These are phyloP conservation scores for Hansfordia pulvinata DNA, from an alignment of 2,329 filamentous ascomycete species.

Conservation along the genomic window DNA sequence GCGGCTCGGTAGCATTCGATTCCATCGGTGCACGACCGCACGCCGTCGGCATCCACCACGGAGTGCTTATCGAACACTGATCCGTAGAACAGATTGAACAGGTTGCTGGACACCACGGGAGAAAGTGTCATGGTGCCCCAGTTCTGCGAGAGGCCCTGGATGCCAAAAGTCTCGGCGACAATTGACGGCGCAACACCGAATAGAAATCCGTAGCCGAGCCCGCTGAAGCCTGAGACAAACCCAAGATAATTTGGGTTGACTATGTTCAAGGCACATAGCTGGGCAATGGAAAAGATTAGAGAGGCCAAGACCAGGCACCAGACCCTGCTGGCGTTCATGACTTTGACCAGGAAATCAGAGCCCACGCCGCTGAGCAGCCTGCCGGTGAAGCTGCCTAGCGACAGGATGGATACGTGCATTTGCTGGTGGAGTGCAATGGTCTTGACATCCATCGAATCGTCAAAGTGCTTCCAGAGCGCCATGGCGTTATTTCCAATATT, in stretches of 20 bases:
- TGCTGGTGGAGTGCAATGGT: slow-evolving; percentile 75
- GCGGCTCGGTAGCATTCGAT: slow-evolving; percentile 68
- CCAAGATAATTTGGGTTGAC: slow-evolving; percentile 65
- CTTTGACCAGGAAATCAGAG: slow-evolving; percentile 79
- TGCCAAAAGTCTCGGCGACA: slow-evolving; percentile 80
- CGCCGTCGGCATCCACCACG: slow-evolving; percentile 50
- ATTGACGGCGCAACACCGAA: slow-evolving; percentile 92
- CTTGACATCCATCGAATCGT: slow-evolving; percentile 54
- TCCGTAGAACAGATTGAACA: slow-evolving; percentile 91
- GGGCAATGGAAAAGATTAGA: slow-evolving; percentile 64
- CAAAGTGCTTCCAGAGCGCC: slow-evolving; percentile 79
- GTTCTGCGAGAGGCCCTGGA: slow-evolving; percentile 80
- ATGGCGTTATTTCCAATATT: slow-evolving; percentile 89
- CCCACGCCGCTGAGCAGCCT: slow-evolving; percentile 74
- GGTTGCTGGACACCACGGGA: slow-evolving; percentile 74
- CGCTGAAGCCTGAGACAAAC: slow-evolving; percentile 70
- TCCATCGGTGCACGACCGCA: slow-evolving; percentile 64
- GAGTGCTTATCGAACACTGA: slow-evolving; percentile 72
- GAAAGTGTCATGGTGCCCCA: slow-evolving; percentile 93
- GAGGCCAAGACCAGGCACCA: slow-evolving; percentile 82
- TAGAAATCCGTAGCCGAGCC: slow-evolving; percentile 81
- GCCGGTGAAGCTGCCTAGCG: slow-evolving; percentile 72
- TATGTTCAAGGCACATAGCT: slow-evolving; percentile 63
- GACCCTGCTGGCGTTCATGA: slow-evolving; percentile 64
- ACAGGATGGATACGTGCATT: slow-evolving; percentile 90